Percentiles rank a stretch among this genome's conserved stretches.
Conservation (phyloP, 441 rosid genomes). For the Biscutella laevigata region DNA sequence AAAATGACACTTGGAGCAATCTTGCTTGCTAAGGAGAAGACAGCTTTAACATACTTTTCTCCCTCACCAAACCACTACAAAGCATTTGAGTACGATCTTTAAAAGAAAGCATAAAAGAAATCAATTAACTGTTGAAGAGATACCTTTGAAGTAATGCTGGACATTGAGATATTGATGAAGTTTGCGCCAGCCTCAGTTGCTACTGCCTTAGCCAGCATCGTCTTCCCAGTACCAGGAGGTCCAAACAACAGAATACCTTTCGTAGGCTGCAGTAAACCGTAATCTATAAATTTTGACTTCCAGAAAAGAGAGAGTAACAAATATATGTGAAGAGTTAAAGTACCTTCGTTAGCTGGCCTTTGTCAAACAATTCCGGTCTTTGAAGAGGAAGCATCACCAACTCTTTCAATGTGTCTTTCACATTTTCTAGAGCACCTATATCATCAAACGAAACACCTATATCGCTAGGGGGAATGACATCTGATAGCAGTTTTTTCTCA, state of each 20-base stretch:
- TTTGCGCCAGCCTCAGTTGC: constrained; percentile 99
- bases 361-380: constrained; percentile 90
- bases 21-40: constrained; percentile 97
- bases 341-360: constrained; percentile 97
- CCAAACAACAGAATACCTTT: constrained; percentile 95
- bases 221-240: constrained; percentile 99
- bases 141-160: constrained; percentile 98
- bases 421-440: constrained; percentile 94
- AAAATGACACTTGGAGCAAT: constrained; percentile 93
- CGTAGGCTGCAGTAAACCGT: constrained; percentile 52
- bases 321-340: neutral
- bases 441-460: constrained; percentile 95
- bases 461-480: constrained; percentile 94
- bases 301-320: neutral
- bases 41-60: constrained; percentile 95
- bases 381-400: constrained; percentile 99
- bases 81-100: constrained; percentile 9
- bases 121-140: neutral
- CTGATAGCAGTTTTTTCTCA: constrained; percentile 88
- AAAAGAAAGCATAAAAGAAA: neutral
- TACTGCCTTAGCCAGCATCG: constrained; percentile 99
- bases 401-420: constrained; percentile 96
- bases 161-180: constrained; percentile 98
- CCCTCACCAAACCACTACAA: constrained; percentile 99
- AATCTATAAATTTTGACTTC: constrained; percentile 7